These are phyloP conservation scores for Aquilaria agallochum DNA, from an alignment of 441 rosid species.

Conservation along the genomic window DNA sequence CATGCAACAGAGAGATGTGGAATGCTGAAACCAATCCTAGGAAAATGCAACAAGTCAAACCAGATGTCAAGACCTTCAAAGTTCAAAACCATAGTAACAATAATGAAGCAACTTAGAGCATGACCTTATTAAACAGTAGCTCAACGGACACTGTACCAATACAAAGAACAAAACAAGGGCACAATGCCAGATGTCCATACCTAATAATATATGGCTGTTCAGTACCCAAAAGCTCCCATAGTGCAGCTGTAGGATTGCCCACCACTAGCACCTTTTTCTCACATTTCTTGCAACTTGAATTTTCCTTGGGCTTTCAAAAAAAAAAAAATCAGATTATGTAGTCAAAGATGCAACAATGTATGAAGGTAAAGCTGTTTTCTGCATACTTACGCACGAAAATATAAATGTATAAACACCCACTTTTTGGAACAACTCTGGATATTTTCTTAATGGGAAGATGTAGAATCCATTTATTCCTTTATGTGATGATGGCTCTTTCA, in stretches of 20 bases:
- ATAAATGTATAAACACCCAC: slow-evolving; percentile 51
- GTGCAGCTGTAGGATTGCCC: slow-evolving; percentile 36
- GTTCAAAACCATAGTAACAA: too few relatives aligned
- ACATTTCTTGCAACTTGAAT: slow-evolving; percentile 29
- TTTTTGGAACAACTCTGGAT: slow-evolving; percentile 31
- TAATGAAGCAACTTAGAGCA: too few relatives aligned
- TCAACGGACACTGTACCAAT: too few relatives aligned
- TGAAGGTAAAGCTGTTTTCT: background rate
- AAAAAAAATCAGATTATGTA: slow-evolving; percentile 2
- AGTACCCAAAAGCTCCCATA: slow-evolving; percentile 38
- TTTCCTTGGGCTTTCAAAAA: slow-evolving; percentile 25
- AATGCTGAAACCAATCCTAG: slow-evolving; percentile 57
- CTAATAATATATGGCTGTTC: slow-evolving; percentile 17
- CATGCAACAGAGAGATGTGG: slow-evolving; percentile 37
- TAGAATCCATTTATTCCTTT: slow-evolving; percentile 55
- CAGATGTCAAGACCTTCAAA: too few relatives aligned
- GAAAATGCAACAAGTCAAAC: too few relatives aligned
- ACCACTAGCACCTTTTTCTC: slow-evolving; percentile 36
- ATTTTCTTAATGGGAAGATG: slow-evolving; percentile 37
- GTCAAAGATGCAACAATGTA: slow-evolving; percentile 2
- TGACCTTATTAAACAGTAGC: too few relatives aligned
- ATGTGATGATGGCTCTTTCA: slow-evolving; percentile 28
- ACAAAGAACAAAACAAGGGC: too few relatives aligned
- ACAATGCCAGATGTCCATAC: slow-evolving; percentile 23
- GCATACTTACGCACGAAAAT: slow-evolving; percentile 47